These are phyloP conservation scores for Cercis canadensis DNA, from an alignment of 306 rosid genomes.

Conservation along the genomic window DNA sequence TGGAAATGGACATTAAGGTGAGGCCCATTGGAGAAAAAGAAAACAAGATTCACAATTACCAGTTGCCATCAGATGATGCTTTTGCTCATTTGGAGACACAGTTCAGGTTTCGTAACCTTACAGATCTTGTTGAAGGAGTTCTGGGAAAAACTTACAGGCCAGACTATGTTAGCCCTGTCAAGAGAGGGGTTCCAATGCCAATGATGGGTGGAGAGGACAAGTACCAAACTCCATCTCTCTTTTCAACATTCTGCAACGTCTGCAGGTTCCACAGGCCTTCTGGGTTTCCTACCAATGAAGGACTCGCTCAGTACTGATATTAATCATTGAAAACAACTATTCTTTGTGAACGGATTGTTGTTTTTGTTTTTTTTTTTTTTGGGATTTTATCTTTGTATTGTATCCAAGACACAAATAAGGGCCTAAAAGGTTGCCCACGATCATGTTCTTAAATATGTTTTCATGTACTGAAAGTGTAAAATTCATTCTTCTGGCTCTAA, in stretches of 20 bases:
- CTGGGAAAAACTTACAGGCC: constrained; percentile 79
- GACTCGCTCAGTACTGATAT: constrained; percentile 55
- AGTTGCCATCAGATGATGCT: constrained; percentile 60
- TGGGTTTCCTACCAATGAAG: constrained; percentile 35
- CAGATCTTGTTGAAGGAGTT: constrained; percentile 73
- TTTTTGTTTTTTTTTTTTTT: neutral
- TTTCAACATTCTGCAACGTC: constrained; percentile 53
- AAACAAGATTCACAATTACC: constrained; percentile 74
- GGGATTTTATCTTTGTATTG: constrained; percentile 25
- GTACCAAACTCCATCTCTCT: constrained; percentile 59
- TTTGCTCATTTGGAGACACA: constrained; percentile 82
- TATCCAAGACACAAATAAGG: constrained; percentile 47
- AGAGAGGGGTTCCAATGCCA: constrained; percentile 77
- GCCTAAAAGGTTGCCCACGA: constrained; percentile 48
- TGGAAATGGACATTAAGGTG: constrained; percentile 67
- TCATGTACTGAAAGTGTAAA: too few relatives aligned
- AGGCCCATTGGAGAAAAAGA: constrained; percentile 70
- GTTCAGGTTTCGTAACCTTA: constrained; percentile 55
- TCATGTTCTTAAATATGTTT: constrained; percentile 5
- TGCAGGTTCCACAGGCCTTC: constrained; percentile 66
- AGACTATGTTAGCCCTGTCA: constrained; percentile 67
- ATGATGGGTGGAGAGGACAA: constrained; percentile 81
- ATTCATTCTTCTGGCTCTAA: too few relatives aligned
- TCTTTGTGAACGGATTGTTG: constrained; percentile 16
- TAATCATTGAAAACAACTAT: neutral